Percentiles rank a stretch among this genome's conserved stretches.
These are phyloP conservation scores for Paramyrothecium sp. DNA, from an alignment of 2,329 filamentous ascomycete genomes.

Conservation along the genomic window DNA sequence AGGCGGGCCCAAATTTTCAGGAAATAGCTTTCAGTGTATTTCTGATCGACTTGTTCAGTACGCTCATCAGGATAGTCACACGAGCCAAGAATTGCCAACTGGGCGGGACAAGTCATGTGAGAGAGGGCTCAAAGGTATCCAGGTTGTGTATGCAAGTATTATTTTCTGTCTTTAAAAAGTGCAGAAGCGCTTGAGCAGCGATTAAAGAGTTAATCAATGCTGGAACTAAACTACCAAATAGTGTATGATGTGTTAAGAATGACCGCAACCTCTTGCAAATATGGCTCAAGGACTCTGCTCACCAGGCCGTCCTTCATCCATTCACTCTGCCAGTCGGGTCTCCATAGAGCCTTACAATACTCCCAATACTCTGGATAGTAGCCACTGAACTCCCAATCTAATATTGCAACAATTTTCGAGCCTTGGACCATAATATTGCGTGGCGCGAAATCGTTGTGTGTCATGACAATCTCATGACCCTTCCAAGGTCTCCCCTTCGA, in stretches of 20 bases:
- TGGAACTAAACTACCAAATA: too few relatives aligned
- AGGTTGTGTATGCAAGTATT: too few relatives aligned
- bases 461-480: constrained; percentile 31
- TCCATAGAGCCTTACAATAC: constrained; percentile 8
- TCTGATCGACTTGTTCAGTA: too few relatives aligned
- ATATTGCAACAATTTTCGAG: constrained; percentile 32
- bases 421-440: constrained; percentile 34
- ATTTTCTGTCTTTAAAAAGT: too few relatives aligned
- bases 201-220: too few relatives aligned
- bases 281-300: constrained; percentile 6
- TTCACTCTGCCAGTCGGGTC: constrained; percentile 4
- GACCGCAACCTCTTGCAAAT: constrained; percentile 3
- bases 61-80: too few relatives aligned
- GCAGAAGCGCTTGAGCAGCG: too few relatives aligned
- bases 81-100: too few relatives aligned
- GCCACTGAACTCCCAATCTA: constrained; percentile 40
- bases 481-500: constrained; percentile 2
- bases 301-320: constrained; percentile 6
- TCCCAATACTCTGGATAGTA: constrained; percentile 34
- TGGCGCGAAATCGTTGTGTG: constrained; percentile 42
- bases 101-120: too few relatives aligned
- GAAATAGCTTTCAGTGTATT: too few relatives aligned
- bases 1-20: too few relatives aligned
- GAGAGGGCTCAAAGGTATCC: too few relatives aligned
- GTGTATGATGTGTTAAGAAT: not conserved